Conservation (phyloP, 1,284 basidiomycete genomes). For the Pseudozyma pruni region DNA sequence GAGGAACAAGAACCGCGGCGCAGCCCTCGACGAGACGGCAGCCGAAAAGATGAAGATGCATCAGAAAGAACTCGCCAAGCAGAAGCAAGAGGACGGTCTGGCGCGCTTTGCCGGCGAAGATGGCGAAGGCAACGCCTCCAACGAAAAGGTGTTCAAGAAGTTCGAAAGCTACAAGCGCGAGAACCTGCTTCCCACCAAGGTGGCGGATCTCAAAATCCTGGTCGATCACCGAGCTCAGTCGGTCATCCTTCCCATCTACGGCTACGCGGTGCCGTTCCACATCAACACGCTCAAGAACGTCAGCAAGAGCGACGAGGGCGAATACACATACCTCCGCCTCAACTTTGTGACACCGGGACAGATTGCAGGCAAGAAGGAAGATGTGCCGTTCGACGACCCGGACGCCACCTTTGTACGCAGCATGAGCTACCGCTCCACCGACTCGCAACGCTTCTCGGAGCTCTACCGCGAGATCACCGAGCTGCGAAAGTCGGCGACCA, state of each 20-base stretch:
- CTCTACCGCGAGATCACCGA: constrained; percentile 93
- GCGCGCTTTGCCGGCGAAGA: constrained; percentile 76
- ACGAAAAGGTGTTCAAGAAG: constrained; percentile 83
- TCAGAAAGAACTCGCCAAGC: constrained; percentile 83
- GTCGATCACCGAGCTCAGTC: constrained; percentile 91
- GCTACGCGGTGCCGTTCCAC: constrained; percentile 96
- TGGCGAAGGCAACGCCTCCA: constrained; percentile 73
- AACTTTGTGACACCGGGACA: constrained; percentile 99
- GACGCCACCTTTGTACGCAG: constrained; percentile 96
- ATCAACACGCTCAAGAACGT: constrained; percentile 99
- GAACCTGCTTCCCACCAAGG: constrained; percentile 78
- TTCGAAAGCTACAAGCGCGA: constrained; percentile 98
- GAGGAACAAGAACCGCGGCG: constrained; percentile 73
- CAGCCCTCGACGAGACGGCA: constrained; percentile 79
- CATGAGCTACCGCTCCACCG: constrained; percentile 89
- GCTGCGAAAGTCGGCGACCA: constrained; percentile 94
- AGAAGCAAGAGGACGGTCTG: constrained; percentile 83
- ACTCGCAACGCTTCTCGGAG: constrained; percentile 86
- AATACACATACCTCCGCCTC: constrained; percentile 92
- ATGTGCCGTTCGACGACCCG: constrained; percentile 98
- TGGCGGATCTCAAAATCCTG: constrained; percentile 75
- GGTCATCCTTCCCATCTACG: constrained; percentile 90
- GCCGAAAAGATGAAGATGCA: constrained; percentile 85
- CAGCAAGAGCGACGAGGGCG: constrained; percentile 96
- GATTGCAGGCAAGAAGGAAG: constrained; percentile 97